A percentile compares a stretch with the other conserved stretches of the same genome.
Conservation (phyloP, 345 rosid genomes). For the Gossypioides kirkii region DNA sequence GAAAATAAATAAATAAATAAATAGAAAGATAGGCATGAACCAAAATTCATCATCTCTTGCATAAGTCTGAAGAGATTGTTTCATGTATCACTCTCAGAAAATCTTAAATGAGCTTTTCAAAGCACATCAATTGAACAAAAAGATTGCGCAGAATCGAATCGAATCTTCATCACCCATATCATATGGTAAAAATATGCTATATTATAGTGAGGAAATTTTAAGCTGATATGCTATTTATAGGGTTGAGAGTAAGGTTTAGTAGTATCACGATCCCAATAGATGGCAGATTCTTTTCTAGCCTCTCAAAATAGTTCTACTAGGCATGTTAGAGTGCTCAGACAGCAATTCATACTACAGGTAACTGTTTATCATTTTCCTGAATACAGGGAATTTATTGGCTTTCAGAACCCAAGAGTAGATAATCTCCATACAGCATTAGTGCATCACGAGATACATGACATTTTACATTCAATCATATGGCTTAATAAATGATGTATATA, state of each 20-base stretch:
- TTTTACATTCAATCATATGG: background rate
- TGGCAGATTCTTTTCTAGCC: background rate
- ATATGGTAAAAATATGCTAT: background rate
- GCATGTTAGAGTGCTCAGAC: background rate
- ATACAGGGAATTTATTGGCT: background rate
- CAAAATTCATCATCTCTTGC: background rate
- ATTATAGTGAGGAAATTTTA: background rate
- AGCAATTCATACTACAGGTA: background rate
- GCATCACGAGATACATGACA: background rate
- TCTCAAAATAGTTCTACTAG: background rate
- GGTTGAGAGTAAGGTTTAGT: background rate
- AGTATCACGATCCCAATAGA: background rate
- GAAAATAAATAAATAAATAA: background rate
- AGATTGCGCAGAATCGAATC: background rate
- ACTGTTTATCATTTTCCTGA: background rate
- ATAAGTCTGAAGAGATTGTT: background rate
- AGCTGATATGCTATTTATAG: background rate
- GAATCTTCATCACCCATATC: background rate
- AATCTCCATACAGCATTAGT: background rate
- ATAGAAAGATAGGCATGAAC: background rate
- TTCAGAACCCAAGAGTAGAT: background rate
- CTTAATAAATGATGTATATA: background rate
- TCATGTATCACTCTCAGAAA: background rate
- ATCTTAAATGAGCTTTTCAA: background rate
- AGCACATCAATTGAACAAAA: background rate